Conservation (phyloP, 2,329 filamentous ascomycete genomes). For the Clonostachys byssicola region DNA sequence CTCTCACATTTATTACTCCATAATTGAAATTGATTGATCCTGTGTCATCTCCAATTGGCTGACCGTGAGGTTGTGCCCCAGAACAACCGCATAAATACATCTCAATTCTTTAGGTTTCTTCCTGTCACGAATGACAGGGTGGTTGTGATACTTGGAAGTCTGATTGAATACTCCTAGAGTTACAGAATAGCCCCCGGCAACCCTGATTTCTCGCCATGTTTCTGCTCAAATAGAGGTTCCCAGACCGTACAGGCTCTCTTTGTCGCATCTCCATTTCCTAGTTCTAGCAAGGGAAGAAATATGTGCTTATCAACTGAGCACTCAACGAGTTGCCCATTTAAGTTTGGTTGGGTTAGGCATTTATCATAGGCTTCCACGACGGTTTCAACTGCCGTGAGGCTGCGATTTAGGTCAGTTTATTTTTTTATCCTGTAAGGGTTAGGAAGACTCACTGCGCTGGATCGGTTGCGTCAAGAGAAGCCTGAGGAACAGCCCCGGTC, state of each 20-base stretch:
- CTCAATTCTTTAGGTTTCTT: too few species aligned
- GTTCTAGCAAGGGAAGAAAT: conserved; percentile 13
- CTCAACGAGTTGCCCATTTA: conserved; percentile 36
- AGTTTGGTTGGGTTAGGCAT: conserved; percentile 36
- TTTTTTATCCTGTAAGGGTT: background rate
- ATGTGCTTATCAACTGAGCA: conserved; percentile 30
- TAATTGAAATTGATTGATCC: too few species aligned
- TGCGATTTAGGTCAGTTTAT: background rate
- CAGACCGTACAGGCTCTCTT: conserved; percentile 38
- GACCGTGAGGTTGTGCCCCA: too few species aligned
- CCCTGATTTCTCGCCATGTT: conserved; percentile 34
- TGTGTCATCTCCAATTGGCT: too few species aligned
- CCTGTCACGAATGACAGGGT: too few species aligned
- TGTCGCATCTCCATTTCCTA: conserved; percentile 33
- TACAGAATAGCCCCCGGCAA: conserved; percentile 28
- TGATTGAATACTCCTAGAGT: background rate
- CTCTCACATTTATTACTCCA: too few species aligned
- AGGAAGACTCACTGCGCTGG: background rate
- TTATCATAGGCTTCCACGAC: conserved; percentile 38
- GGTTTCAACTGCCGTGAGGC: conserved; percentile 33
- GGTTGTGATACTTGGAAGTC: too few species aligned
- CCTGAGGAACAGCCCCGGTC: conserved; percentile 15
- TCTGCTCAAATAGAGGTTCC: conserved; percentile 39
- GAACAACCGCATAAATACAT: too few species aligned
- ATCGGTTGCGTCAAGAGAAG: background rate